phyloP scores from a whole-genome alignment of 768 basidiomycete genomes.

The Agrocybe praecox region DNA sequence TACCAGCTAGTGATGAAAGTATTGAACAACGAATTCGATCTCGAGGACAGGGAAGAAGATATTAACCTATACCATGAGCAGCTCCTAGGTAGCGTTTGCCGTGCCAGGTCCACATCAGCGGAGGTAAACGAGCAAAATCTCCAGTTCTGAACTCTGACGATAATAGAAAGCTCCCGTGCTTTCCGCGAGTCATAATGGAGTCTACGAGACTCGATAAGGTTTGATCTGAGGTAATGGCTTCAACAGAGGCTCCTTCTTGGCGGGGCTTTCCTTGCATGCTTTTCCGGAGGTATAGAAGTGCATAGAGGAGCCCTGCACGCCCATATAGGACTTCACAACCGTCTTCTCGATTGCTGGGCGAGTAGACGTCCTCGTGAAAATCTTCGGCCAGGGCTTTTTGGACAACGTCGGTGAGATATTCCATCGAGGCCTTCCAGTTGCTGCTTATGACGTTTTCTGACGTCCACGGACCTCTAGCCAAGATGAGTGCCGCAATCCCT shows the following conservation, averaged over 20 bases:
- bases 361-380: conserved; percentile 6
- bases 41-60: not conserved
- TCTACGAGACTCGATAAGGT: conserved; percentile 38
- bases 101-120: conserved; percentile 65
- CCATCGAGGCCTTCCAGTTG: conserved; percentile 20
- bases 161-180: conserved; percentile 37
- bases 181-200: conserved; percentile 49
- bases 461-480: conserved; percentile 24
- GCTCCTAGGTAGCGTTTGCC: conserved; percentile 57
- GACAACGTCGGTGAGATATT: conserved; percentile 25
- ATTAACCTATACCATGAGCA: conserved; percentile 62
- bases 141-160: conserved; percentile 23
- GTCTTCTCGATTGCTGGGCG: conserved; percentile 35
- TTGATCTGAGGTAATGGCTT: conserved; percentile 33
- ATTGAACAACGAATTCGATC: not conserved
- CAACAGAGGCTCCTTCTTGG: conserved; percentile 19
- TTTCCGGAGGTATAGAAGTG: conserved; percentile 46
- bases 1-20: conserved; percentile 41
- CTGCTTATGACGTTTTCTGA: conserved; percentile 23
- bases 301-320: conserved; percentile 58
- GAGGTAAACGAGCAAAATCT: conserved; percentile 29
- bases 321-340: conserved; percentile 63
- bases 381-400: conserved; percentile 24
- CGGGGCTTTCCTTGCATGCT: conserved; percentile 7
- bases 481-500: conserved; percentile 38